Conservation (phyloP, 177 flowering plant species). For the Vitis hybrid region DNA sequence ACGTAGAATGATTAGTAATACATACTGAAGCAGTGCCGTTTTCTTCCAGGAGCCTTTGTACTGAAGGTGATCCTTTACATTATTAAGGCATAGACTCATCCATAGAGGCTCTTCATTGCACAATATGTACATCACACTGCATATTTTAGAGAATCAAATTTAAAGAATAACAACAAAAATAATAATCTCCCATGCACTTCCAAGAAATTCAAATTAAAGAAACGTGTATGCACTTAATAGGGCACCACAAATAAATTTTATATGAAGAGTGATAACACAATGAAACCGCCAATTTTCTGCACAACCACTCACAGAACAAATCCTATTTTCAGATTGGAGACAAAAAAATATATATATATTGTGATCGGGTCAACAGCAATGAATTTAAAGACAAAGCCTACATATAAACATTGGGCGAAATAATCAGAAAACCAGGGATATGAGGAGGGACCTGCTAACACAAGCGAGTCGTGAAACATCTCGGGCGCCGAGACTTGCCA, state of each 20-base stretch:
- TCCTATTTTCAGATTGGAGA: too few species aligned
- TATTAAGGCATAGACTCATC: constrained; percentile 75
- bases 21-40: constrained; percentile 69
- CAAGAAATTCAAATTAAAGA: neutral
- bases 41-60: constrained; percentile 93
- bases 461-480: constrained; percentile 84
- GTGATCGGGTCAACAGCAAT: neutral
- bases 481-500: constrained; percentile 52
- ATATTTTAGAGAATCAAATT: constrained; percentile 10
- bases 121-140: constrained; percentile 89
- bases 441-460: constrained; percentile 70
- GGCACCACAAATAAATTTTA: too few species aligned
- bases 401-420: neutral
- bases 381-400: neutral
- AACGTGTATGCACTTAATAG: neutral
- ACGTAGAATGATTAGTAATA: constrained; percentile 2
- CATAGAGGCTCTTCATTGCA: constrained; percentile 98
- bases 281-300: too few species aligned
- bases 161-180: neutral
- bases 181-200: neutral
- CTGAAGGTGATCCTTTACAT: constrained; percentile 47
- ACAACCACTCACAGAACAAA: too few species aligned
- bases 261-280: too few species aligned
- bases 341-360: too few species aligned
- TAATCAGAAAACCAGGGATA: neutral